phyloP scores from a whole-genome alignment of 805 yeast genomes.

The Candida hispaniensis region DNA sequence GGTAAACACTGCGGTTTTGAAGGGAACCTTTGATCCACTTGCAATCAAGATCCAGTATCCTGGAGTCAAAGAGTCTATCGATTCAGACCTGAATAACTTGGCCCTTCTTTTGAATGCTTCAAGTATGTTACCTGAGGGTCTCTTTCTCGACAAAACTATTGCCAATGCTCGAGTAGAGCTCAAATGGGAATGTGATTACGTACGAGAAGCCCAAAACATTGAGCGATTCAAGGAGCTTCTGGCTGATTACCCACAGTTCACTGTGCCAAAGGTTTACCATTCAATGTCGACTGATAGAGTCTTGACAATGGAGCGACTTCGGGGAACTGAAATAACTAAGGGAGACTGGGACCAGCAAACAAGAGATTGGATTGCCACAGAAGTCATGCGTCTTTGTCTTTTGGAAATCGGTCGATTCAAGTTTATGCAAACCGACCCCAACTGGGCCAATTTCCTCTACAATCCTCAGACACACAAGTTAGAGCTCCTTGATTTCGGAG shows the following conservation, averaged over 20 bases:
- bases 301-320: slow-evolving; percentile 80
- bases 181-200: slow-evolving; percentile 96
- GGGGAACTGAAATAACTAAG: slow-evolving; percentile 72
- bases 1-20: slow-evolving; percentile 70
- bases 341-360: slow-evolving; percentile 62
- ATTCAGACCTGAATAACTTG: slow-evolving; percentile 83
- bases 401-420: slow-evolving; percentile 72
- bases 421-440: slow-evolving; percentile 98
- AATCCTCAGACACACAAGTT: slow-evolving; percentile 59
- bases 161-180: slow-evolving; percentile 88
- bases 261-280: slow-evolving; percentile 71
- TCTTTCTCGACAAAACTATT: slow-evolving; percentile 82
- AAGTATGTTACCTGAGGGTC: slow-evolving; percentile 76
- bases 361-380: slow-evolving; percentile 69
- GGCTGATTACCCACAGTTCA: slow-evolving; percentile 51
- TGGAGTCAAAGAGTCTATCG: slow-evolving; percentile 88
- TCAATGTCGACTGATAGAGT: slow-evolving; percentile 72
- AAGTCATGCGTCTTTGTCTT: slow-evolving; percentile 78
- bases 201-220: slow-evolving; percentile 74
- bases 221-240: slow-evolving; percentile 55
- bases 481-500: slow-evolving; percentile 91
- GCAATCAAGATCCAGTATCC: slow-evolving; percentile 97
- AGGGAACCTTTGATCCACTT: slow-evolving; percentile 50
- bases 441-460: slow-evolving; percentile 95
- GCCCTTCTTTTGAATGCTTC: slow-evolving; percentile 78